Conservation (phyloP, 2,329 filamentous ascomycete species). For the Pseudomassariella vexata region DNA sequence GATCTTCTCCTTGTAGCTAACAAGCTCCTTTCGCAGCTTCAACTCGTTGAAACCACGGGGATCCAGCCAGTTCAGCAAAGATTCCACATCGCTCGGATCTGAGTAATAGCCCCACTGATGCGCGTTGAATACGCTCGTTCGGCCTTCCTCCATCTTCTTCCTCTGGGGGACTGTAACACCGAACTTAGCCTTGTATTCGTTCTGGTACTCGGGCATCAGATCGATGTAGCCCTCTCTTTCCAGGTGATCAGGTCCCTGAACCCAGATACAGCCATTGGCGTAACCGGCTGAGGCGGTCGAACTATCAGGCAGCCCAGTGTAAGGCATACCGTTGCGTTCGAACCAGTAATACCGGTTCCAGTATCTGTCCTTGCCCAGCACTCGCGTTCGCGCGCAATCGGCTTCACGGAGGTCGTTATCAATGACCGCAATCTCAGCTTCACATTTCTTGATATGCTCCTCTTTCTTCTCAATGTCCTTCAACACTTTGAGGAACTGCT, state of each 20-base stretch:
- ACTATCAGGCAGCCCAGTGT: constrained; percentile 78
- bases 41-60: constrained; percentile 78
- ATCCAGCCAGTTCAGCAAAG: constrained; percentile 83
- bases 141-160: constrained; percentile 78
- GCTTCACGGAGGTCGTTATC: constrained; percentile 93
- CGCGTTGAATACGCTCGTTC: constrained; percentile 70
- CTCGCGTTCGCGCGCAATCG: constrained; percentile 83
- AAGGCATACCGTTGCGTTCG: constrained; percentile 97
- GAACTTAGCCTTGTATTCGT: constrained; percentile 72
- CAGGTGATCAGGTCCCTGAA: constrained; percentile 88
- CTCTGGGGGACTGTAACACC: constrained; percentile 80
- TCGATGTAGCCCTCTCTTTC: constrained; percentile 85
- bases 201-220: constrained; percentile 61
- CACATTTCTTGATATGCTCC: constrained; percentile 70
- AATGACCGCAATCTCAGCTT: constrained; percentile 77
- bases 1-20: constrained; percentile 71
- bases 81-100: constrained; percentile 70
- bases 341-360: constrained; percentile 99
- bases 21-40: constrained; percentile 81
- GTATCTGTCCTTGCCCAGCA: constrained; percentile 90
- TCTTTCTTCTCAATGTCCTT: constrained; percentile 89
- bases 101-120: constrained; percentile 89
- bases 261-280: constrained; percentile 92
- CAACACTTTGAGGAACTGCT: constrained; percentile 80
- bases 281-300: constrained; percentile 85